Evolutionary conservation across 2,329 filamentous ascomycete genomes (phyloP), one percentile per base, ranked within the genome.

Genomic region (Rugonectria rugulosa): DNA sequence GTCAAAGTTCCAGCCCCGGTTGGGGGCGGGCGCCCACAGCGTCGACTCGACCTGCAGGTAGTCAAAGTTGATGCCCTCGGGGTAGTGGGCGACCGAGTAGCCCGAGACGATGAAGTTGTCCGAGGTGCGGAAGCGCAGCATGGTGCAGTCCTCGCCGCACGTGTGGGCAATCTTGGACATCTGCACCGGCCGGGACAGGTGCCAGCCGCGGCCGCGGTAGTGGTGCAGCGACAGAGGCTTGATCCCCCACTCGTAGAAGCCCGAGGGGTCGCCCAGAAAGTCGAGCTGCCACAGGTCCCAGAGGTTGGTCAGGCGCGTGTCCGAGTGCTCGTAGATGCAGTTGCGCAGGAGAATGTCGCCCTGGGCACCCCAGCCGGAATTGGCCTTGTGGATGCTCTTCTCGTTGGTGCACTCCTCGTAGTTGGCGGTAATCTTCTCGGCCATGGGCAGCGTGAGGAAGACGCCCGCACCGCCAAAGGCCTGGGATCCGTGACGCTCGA

Each of bases 401-500:
- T 78, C 72, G 1, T 77, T 77, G 46, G 75, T 78, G 69, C 79
- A 84, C 31, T 69, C 69, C 7, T 74, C 73, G 59, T 77, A 81
- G 15, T 78, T 65, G n/a, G 74, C 70, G 5, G 77, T 75, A 19
- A 83, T 75, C 44, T 75, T 75, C 26, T 73, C 73, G 2, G 79
- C 78, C 52, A 83, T 67, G 12, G 80, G 75, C 7, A 81, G 74
- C 2, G 83, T 86, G 38, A 88, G 68, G 71, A 88, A 88, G 50
- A 88, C 82, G 49, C 85, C 85, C 3, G 81, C 85, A 60, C 85
- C 85, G 57, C 85, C 85, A 58, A 86, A 88, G 20, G 83, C 85
- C 68, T 88, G 85, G 5, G 85, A 81, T 10, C 85, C 85, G 58
- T 87, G 86, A 12, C 81, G 77, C 44, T 81, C 79, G 24, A 88